Conservation (phyloP, 139 green algal species). For the Raphidocelis subcapitata region DNA sequence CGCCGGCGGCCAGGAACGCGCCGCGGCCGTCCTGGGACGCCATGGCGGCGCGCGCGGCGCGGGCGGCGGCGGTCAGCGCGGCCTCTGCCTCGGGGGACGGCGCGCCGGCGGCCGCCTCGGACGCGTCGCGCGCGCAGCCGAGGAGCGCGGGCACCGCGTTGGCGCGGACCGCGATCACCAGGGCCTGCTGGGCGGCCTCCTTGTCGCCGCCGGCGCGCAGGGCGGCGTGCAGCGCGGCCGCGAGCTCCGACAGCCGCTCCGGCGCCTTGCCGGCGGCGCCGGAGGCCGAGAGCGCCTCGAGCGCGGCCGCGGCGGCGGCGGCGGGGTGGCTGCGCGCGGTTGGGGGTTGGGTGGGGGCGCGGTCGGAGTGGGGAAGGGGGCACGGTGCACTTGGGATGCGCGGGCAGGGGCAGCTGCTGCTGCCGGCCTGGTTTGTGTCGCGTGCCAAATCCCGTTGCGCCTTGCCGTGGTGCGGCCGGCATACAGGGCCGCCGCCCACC, state of each 20-base stretch:
- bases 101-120: too few species aligned
- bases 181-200: not conserved
- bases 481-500: constrained; percentile 19
- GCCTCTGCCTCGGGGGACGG: not conserved
- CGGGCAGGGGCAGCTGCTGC: too few species aligned
- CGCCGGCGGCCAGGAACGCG: not conserved
- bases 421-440: too few species aligned
- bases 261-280: not conserved
- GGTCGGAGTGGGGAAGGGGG: too few species aligned
- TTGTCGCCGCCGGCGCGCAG: not conserved
- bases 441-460: too few species aligned
- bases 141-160: not conserved
- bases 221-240: not conserved
- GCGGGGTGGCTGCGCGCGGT: too few species aligned
- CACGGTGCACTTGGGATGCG: too few species aligned
- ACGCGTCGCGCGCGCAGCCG: too few species aligned
- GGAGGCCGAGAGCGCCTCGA: not conserved
- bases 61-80: constrained; percentile 1
- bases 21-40: not conserved
- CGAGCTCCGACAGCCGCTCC: constrained; percentile 2
- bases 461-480: too few species aligned
- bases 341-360: too few species aligned
- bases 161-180: not conserved
- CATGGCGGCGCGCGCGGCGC: not conserved
- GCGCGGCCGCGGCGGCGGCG: too few species aligned